Evolutionary conservation across 2,329 filamentous ascomycete genomes (phyloP), one percentile per base, ranked within the genome.

Genomic region (Aureobasidium pullulans): DNA sequence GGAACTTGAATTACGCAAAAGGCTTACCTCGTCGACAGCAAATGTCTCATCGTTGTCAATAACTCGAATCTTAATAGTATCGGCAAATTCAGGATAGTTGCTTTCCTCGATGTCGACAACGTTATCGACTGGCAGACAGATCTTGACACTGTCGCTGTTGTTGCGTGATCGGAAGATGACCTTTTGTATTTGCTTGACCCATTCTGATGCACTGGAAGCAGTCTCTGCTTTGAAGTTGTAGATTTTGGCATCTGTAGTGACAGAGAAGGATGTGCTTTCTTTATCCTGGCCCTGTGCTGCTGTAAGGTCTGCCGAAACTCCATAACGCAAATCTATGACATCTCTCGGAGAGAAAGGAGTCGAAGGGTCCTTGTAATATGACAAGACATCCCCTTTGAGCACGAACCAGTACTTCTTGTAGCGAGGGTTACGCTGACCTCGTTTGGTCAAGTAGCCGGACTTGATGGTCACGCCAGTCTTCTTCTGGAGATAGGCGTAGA

Each of bases 91-190:
- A 59, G 96, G 82, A 75, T 96, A 90, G 60, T 90, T 87, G 49
- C 87, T 94, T 64, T 96, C 89, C 71, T 97, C 94, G 47, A 97
- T 85, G 66, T 97, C 93, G 60, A 97, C 85, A 19, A 97, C 82
- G 65, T 96, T 96, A 61, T 86, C 82, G 54, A 96, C 88, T 0
- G 92, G 93, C 31, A 97, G 76, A 1, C 89, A 94, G 59, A 97
- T 95, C 76, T 97, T 97, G 71, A 99, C 90, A 69, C 92, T 96
- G 70, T 96, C 92, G 9, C 94, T 93, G 63, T 96, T 93, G 68
- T 97, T 97, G 74, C 95, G 92, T 10, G 91, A 93, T 53, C 92
- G 83, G 70, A 97, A 97, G 60, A 97, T 96, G 66, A 96, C 92
- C 61, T 94, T 89, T 69, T 96, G 93, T 29, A 99, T 78, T 57